A percentile compares a stretch with the other conserved stretches of the same genome.
Conservation (phyloP, 1,284 basidiomycete species). For the Volvariella volvacea region DNA sequence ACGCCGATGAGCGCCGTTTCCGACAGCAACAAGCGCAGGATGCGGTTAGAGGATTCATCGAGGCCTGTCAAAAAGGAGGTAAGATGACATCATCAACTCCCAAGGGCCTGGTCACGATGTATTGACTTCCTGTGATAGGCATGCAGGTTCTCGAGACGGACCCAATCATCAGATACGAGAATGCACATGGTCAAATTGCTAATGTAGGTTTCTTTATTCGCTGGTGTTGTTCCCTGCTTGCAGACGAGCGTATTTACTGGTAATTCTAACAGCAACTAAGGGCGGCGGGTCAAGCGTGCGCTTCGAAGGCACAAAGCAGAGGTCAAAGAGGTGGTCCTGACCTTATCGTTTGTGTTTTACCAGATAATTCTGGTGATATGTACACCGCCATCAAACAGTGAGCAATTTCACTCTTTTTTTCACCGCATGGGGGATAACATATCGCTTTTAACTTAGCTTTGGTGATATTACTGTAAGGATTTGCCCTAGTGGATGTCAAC, state of each 20-base stretch:
- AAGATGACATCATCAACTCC: slow-evolving; percentile 12
- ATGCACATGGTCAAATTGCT: slow-evolving; percentile 21
- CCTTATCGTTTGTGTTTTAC: slow-evolving; percentile 59
- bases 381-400: slow-evolving; percentile 68
- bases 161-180: slow-evolving; percentile 22
- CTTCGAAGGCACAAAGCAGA: slow-evolving; percentile 12
- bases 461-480: slow-evolving; percentile 53
- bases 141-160: slow-evolving; percentile 18
- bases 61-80: slow-evolving; percentile 47
- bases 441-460: slow-evolving; percentile 37
- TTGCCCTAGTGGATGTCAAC: slow-evolving; percentile 10
- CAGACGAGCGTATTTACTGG: background rate
- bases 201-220: slow-evolving; percentile 30
- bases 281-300: slow-evolving; percentile 37
- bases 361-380: slow-evolving; percentile 59
- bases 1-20: slow-evolving; percentile 48
- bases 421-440: too few species aligned
- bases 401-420: slow-evolving; percentile 30
- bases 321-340: slow-evolving; percentile 27
- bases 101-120: background rate
- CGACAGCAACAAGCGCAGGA: slow-evolving; percentile 27
- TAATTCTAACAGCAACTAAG: slow-evolving; percentile 36
- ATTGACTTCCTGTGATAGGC: slow-evolving; percentile 15
- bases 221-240: background rate
- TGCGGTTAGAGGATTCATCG: slow-evolving; percentile 40